Base-by-base conservation (phyloP, 2,329 filamentous ascomycete species). In the Zopfia rhizophila region DNA sequence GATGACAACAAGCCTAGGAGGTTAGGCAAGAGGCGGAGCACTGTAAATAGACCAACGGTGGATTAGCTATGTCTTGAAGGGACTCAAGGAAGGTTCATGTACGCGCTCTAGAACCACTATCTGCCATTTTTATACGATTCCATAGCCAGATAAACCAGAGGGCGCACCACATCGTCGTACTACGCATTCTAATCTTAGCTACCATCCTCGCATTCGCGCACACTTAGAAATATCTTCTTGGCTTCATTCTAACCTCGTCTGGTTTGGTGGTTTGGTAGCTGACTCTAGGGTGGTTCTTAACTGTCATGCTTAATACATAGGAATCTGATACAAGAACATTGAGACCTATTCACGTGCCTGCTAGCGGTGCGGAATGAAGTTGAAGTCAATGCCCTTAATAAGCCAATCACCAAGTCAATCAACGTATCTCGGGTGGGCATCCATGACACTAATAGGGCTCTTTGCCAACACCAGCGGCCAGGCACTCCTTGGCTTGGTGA, bases 81-180 rank as follows among this genome's bases (percentile, higher is more conserved):
- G 27, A 43, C 17, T 39, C 17, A 19, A 23, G 18, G 30, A 47
- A 24, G 36, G 29, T 33, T 11, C 10, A 53, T 37, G 12, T 51
- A 55, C 48, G 58, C 53, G 33, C 39, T 59, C 44, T 61, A 30
- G 23, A 52, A 45, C 47, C 45, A 52, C 48, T 38, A 56, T 54
- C 21, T 50, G 7, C 39, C 31, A 25, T 53, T 48, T 23, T 48
- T 45, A 23, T 61, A 45, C 17, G 58, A 36, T 16, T 50, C 14
- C 10, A 59, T 54, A 8, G 50, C 58, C 11, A 59, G 31, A 19
- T 48, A 24, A 39, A 61, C 17, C n/a, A 61, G 45, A 37, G 56
- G 58, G 38, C 43, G 27, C 22, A 59, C 45, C 18, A 61, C 51
- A 45, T 56, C 39, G 39, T 48, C 27, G 43, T 49, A 59, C 55